Evolutionary conservation across 2,329 filamentous ascomycete species (phyloP).

Genomic region (Falciphora oryzae): DNA sequence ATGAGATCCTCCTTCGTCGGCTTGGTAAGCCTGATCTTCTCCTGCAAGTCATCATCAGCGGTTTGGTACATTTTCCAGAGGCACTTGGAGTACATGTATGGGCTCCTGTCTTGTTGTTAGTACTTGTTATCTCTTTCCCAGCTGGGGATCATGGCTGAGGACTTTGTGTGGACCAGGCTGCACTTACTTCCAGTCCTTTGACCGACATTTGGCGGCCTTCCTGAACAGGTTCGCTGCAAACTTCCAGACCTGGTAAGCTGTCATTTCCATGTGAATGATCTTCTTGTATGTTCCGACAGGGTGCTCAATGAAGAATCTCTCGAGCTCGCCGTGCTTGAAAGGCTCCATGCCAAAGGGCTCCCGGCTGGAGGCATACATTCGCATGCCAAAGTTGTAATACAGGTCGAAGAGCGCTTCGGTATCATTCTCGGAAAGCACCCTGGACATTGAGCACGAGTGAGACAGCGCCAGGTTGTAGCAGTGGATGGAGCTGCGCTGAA

Average conservation of each 20-base stretch:
- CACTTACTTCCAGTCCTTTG: slow-evolving; percentile 51
- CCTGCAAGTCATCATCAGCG: slow-evolving; percentile 35
- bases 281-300: slow-evolving; percentile 42
- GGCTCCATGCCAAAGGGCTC: slow-evolving; percentile 60
- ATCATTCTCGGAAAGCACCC: slow-evolving; percentile 33
- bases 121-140: slow-evolving; percentile 1
- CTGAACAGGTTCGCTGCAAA: slow-evolving; percentile 51
- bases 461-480: slow-evolving; percentile 62
- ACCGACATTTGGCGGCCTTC: slow-evolving; percentile 48
- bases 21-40: slow-evolving; percentile 32
- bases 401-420: slow-evolving; percentile 51
- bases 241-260: slow-evolving; percentile 56
- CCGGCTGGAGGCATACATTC: slow-evolving; percentile 55
- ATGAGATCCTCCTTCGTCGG: slow-evolving; percentile 38
- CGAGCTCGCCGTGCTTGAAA: slow-evolving; percentile 50
- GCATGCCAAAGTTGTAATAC: slow-evolving; percentile 56
- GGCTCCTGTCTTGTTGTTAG: slow-evolving; percentile 36
- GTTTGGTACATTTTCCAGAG: slow-evolving; percentile 59
- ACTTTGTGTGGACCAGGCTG: neutral
- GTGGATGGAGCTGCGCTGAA: slow-evolving; percentile 77
- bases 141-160: neutral
- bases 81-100: slow-evolving; percentile 57
- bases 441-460: slow-evolving; percentile 41
- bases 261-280: slow-evolving; percentile 50
- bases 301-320: slow-evolving; percentile 46